Conservation (phyloP, 495 filamentous ascomycete genomes). For the Durotheca rogersii region DNA sequence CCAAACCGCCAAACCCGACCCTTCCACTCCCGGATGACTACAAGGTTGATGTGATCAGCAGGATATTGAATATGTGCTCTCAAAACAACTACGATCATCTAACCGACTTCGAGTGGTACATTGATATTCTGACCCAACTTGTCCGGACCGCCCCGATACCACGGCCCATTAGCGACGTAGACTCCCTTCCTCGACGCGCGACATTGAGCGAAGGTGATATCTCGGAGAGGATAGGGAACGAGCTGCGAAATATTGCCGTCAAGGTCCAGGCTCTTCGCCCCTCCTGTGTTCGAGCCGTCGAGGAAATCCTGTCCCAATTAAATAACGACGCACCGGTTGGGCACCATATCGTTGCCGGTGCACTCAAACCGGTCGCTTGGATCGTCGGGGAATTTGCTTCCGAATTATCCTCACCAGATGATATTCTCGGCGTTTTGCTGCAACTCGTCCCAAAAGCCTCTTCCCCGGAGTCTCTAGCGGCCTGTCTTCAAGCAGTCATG, state of each 20-base stretch:
- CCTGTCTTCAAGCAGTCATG: slow-evolving; percentile 81
- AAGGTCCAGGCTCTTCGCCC: slow-evolving; percentile 77
- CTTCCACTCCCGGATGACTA: slow-evolving; percentile 76
- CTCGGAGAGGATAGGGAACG: slow-evolving; percentile 72
- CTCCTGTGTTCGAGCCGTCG: slow-evolving; percentile 80
- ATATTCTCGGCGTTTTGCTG: slow-evolving; percentile 69
- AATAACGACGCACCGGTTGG: slow-evolving; percentile 44
- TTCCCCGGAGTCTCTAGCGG: slow-evolving; percentile 60
- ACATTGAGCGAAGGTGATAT: slow-evolving; percentile 49
- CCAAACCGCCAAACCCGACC: slow-evolving; percentile 37
- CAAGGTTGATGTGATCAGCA: slow-evolving; percentile 69
- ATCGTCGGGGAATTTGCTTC: slow-evolving; percentile 82
- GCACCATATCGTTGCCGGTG: slow-evolving; percentile 50
- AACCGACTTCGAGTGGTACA: slow-evolving; percentile 94
- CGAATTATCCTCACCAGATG: slow-evolving; percentile 62
- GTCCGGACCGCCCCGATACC: slow-evolving; percentile 61
- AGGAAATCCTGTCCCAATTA: slow-evolving; percentile 62
- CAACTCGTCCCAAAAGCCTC: slow-evolving; percentile 62
- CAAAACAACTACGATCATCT: slow-evolving; percentile 82
- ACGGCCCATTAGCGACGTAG: slow-evolving; percentile 36
- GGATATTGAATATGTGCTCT: slow-evolving; percentile 89
- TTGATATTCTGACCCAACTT: slow-evolving; percentile 78
- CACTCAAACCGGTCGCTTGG: slow-evolving; percentile 75
- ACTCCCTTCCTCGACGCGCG: slow-evolving; percentile 43
- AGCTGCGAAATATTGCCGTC: slow-evolving; percentile 87